Evolutionary conservation across 768 basidiomycete genomes (phyloP).

Genomic region (Mycena crocata): DNA sequence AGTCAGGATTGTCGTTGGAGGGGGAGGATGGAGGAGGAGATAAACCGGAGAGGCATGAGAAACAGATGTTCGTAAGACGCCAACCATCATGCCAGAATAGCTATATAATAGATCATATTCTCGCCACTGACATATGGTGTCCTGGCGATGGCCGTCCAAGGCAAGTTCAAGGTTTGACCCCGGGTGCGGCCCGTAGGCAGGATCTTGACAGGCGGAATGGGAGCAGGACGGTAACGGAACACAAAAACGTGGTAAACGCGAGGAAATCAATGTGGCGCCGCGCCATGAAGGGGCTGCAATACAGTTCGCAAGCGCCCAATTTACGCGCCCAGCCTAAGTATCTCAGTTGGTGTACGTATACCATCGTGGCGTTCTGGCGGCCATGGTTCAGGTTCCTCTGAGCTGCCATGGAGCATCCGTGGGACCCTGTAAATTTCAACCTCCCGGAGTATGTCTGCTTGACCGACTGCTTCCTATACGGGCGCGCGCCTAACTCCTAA

Average conservation of each 20-base stretch:
- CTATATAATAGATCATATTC: neutral
- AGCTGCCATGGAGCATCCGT: too few species aligned
- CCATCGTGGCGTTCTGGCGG: too few species aligned
- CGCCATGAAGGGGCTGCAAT: neutral
- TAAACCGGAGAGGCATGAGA: neutral
- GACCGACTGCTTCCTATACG: neutral
- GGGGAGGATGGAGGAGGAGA: neutral
- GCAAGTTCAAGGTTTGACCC: conserved; percentile 4
- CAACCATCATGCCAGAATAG: neutral
- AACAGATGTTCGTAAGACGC: neutral
- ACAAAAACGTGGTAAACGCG: neutral
- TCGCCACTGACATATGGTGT: neutral
- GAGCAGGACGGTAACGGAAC: neutral
- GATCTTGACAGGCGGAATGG: neutral
- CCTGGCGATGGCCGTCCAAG: neutral
- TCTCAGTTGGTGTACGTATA: too few species aligned
- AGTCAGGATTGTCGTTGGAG: conserved; percentile 1
- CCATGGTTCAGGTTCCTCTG: too few species aligned
- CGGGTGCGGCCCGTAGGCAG: neutral
- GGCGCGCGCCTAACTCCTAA: neutral
- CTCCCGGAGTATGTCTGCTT: neutral
- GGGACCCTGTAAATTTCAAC: neutral
- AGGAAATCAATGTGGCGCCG: neutral
- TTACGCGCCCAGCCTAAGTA: neutral
- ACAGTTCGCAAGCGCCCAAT: neutral